phyloP scores from a whole-genome alignment of 805 yeast genomes.

The Candida endomychidarum region DNA sequence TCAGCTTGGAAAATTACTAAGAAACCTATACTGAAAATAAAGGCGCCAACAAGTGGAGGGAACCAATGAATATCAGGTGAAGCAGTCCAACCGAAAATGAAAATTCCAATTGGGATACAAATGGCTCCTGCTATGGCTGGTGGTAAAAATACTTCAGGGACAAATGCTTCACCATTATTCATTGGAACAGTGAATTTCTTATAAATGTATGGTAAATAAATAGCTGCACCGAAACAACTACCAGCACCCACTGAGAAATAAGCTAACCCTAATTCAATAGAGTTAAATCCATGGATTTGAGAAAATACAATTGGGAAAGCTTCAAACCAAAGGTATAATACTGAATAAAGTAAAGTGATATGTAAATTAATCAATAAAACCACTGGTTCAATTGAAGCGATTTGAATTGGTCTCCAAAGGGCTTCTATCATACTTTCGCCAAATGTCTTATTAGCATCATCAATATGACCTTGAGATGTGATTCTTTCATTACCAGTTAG shows the following conservation, averaged over 20 bases:
- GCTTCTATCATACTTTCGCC: constrained; percentile 26
- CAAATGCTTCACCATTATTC: constrained; percentile 23
- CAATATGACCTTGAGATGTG: constrained; percentile 39
- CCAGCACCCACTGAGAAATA: constrained; percentile 52
- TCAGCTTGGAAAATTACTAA: constrained; percentile 52
- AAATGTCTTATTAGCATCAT: constrained; percentile 21
- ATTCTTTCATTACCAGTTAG: constrained; percentile 50
- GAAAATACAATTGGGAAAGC: constrained; percentile 49
- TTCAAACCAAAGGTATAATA: constrained; percentile 57
- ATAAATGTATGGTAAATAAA: constrained; percentile 29
- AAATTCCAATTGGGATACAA: constrained; percentile 41
- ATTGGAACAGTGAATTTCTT: constrained; percentile 22
- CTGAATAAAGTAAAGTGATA: constrained; percentile 52
- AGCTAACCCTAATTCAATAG: constrained; percentile 48
- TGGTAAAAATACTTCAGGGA: constrained; percentile 45
- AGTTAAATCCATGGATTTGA: constrained; percentile 46
- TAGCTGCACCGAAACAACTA: constrained; percentile 33
- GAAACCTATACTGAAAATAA: constrained; percentile 37
- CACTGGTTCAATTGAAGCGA: constrained; percentile 54
- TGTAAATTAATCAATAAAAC: constrained; percentile 54
- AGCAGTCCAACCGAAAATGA: constrained; percentile 54
- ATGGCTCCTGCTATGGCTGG: constrained; percentile 41
- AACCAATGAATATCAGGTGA: constrained; percentile 47
- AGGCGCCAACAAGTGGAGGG: constrained; percentile 45
- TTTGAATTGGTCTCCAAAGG: constrained; percentile 51